phyloP scores from a whole-genome alignment of 768 basidiomycete species.

The Amanita muscaria region DNA sequence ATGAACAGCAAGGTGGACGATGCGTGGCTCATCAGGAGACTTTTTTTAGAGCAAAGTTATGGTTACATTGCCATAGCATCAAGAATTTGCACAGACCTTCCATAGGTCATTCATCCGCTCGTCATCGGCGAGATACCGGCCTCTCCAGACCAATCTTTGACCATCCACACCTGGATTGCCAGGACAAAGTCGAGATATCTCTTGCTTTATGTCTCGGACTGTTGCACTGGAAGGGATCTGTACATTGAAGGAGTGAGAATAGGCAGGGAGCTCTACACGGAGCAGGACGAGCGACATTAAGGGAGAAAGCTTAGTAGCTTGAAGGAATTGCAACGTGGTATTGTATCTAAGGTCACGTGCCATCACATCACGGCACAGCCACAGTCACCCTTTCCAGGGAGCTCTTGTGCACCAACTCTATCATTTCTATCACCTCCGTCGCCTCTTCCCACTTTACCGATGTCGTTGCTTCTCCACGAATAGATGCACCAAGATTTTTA shows the following conservation, averaged over 20 bases:
- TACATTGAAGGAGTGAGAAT: constrained; percentile 57
- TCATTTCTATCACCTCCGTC: constrained; percentile 61
- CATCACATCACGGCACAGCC: constrained; percentile 16
- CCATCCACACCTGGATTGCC: constrained; percentile 63
- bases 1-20: constrained; percentile 73
- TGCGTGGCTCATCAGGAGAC: constrained; percentile 47
- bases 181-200: constrained; percentile 49
- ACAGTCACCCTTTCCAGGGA: constrained; percentile 46
- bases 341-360: constrained; percentile 18
- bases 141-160: constrained; percentile 71
- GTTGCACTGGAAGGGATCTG: constrained; percentile 38
- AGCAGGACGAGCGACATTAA: constrained; percentile 39
- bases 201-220: constrained; percentile 57
- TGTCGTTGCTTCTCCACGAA: constrained; percentile 43
- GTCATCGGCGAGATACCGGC: constrained; percentile 53
- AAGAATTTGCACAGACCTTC: constrained; percentile 42
- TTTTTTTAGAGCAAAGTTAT: constrained; percentile 20
- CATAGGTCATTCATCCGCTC: constrained; percentile 62
- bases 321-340: constrained; percentile 20
- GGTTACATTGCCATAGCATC: constrained; percentile 9
- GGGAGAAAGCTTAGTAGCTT: constrained; percentile 8
- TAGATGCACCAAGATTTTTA: constrained; percentile 55
- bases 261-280: constrained; percentile 69
- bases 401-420: constrained; percentile 66
- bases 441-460: constrained; percentile 72